phyloP scores from a whole-genome alignment of 2,329 filamentous ascomycete genomes.

The Fusarium chuoi region DNA sequence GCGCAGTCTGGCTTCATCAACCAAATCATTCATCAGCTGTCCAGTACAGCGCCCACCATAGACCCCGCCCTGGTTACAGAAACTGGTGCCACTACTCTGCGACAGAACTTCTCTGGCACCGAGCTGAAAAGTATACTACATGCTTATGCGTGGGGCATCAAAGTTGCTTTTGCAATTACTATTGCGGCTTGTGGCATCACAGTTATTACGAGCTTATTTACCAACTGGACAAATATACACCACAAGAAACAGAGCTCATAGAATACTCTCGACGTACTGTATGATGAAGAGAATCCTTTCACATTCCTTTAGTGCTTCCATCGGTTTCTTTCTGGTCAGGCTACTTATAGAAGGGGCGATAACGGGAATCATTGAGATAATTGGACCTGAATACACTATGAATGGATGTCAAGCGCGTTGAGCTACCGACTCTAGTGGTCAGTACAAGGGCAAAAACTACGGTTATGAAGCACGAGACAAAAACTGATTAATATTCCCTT shows the following conservation, averaged over 20 bases:
- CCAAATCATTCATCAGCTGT: background rate
- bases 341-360: background rate
- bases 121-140: background rate
- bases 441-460: fast-evolving
- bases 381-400: fast-evolving
- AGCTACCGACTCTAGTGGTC: fast-evolving
- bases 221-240: background rate
- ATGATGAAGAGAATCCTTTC: too few species aligned
- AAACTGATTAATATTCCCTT: fast-evolving
- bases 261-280: fast-evolving
- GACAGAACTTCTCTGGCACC: background rate
- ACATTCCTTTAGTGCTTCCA: too few species aligned
- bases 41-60: background rate
- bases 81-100: background rate
- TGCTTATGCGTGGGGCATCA: background rate
- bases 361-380: fast-evolving
- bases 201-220: background rate
- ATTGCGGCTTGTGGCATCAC: background rate
- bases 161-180: background rate
- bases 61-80: background rate
- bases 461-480: fast-evolving
- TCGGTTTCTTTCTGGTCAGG: too few species aligned
- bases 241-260: background rate
- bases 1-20: background rate
- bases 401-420: fast-evolving